A percentile compares a stretch with the other conserved stretches of the same genome.
phyloP scores from a whole-genome alignment of 495 filamentous ascomycete species.

The Penicillium canariense region DNA sequence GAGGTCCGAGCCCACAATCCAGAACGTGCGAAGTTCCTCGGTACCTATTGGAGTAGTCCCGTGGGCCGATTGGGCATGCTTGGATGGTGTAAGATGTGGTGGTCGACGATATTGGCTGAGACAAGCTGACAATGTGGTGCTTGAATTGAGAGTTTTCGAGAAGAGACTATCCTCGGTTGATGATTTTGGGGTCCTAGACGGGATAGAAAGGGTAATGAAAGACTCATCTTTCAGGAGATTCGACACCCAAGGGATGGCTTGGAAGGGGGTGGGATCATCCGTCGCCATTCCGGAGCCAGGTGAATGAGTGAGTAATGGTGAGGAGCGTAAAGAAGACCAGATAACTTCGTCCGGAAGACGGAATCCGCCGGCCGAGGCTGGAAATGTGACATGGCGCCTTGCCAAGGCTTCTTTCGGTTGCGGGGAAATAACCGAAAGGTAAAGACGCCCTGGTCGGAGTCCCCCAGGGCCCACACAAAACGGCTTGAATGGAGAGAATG shows the following conservation, averaged over 20 bases:
- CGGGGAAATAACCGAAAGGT: no score
- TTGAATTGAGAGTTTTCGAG: slow-evolving; percentile 52
- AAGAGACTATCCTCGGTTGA: slow-evolving; percentile 54
- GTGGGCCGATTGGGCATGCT: background rate
- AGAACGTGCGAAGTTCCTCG: slow-evolving; percentile 41
- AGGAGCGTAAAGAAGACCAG: no score
- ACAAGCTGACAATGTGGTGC: slow-evolving; percentile 49
- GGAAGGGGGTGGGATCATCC: slow-evolving; percentile 46
- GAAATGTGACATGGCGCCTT: no score
- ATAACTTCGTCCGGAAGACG: no score
- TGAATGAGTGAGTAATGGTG: no score
- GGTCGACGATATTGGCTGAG: slow-evolving; percentile 32
- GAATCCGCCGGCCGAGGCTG: no score
- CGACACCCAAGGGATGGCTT: slow-evolving; percentile 57
- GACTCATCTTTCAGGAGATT: slow-evolving; percentile 40
- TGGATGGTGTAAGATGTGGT: slow-evolving; percentile 10
- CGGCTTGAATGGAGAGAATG: no score
- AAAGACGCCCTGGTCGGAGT: no score
- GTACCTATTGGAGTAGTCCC: background rate
- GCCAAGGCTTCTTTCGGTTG: no score
- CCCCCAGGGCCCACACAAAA: no score
- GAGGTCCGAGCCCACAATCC: slow-evolving; percentile 34
- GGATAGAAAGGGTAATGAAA: slow-evolving; percentile 35
- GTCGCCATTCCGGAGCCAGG: slow-evolving; percentile 10
- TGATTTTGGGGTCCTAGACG: slow-evolving; percentile 43